phyloP scores from a whole-genome alignment of 768 basidiomycete species.

The Cystofilobasidium capitatum region DNA sequence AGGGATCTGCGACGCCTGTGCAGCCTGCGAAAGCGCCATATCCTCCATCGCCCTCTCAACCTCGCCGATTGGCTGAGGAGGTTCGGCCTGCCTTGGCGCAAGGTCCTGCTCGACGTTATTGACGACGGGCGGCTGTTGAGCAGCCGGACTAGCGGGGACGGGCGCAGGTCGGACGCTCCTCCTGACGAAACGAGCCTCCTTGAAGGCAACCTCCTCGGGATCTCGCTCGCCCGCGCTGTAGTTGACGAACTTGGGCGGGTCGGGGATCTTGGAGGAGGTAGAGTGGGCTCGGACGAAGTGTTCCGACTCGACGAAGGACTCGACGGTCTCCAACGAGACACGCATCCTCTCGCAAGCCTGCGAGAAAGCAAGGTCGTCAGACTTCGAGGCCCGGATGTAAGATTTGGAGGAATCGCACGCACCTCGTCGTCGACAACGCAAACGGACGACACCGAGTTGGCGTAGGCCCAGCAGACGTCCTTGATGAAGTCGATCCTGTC shows the following conservation, averaged over 20 bases:
- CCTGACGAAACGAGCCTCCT: not conserved
- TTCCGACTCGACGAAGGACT: constrained; percentile 77
- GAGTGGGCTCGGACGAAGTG: constrained; percentile 80
- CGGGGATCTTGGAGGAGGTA: constrained; percentile 78
- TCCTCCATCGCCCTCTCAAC: not conserved
- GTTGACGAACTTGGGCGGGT: constrained; percentile 77
- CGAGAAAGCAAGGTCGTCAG: not conserved
- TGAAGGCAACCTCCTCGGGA: constrained; percentile 18
- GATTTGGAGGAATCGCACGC: constrained; percentile 31
- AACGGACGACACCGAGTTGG: constrained; percentile 89
- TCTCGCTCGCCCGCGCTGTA: constrained; percentile 44
- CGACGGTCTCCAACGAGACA: constrained; percentile 75
- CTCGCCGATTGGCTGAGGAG: not conserved
- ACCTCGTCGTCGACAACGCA: constrained; percentile 95
- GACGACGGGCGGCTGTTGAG: not conserved
- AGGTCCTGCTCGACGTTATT: not conserved
- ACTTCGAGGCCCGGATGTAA: not conserved
- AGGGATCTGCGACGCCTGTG: too few relatives aligned
- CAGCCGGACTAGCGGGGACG: not conserved
- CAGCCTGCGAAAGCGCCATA: not conserved
- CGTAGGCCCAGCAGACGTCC: constrained; percentile 90
- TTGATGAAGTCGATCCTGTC: constrained; percentile 89
- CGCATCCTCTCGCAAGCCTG: constrained; percentile 88
- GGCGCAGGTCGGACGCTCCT: not conserved
- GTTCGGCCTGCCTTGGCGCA: not conserved